These are phyloP conservation scores for Fusarium nanum DNA, from an alignment of 2,329 filamentous ascomycete species.

Conservation along the genomic window DNA sequence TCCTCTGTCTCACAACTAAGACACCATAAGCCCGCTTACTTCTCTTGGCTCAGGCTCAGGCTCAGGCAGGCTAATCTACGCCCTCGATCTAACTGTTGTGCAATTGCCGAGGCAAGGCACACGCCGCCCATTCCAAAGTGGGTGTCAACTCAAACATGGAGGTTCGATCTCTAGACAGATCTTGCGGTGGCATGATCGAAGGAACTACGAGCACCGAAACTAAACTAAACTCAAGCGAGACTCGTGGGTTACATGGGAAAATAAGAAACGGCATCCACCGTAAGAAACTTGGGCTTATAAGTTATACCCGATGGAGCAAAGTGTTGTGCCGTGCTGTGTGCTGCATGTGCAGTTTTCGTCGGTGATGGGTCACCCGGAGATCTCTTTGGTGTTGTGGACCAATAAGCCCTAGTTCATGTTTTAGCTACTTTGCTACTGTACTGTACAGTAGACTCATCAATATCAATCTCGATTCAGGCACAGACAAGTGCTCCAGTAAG, in stretches of 20 bases:
- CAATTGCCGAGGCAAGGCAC: conserved; percentile 26
- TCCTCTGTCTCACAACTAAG: conserved; percentile 14
- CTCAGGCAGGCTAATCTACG: neutral
- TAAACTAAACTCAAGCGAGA: neutral
- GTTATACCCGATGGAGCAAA: neutral
- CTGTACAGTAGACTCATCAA: neutral
- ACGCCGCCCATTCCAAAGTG: conserved; percentile 28
- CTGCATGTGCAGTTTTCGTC: neutral
- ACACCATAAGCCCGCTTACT: neutral
- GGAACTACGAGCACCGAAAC: neutral
- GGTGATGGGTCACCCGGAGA: neutral
- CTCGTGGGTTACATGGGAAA: neutral
- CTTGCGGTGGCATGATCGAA: conserved; percentile 19
- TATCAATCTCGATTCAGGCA: neutral
- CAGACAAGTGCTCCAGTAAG: neutral
- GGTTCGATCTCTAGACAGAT: conserved; percentile 26
- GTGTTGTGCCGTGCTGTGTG: neutral
- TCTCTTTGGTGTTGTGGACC: neutral
- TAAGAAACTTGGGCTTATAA: neutral
- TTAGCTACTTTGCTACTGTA: neutral
- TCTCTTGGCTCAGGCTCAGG: neutral
- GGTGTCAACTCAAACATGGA: conserved; percentile 6
- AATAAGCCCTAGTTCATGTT: neutral
- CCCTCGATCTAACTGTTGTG: conserved; percentile 2
- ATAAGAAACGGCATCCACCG: neutral